Conservation (phyloP, 2,329 filamentous ascomycete species). For the Penicillium sp. region DNA sequence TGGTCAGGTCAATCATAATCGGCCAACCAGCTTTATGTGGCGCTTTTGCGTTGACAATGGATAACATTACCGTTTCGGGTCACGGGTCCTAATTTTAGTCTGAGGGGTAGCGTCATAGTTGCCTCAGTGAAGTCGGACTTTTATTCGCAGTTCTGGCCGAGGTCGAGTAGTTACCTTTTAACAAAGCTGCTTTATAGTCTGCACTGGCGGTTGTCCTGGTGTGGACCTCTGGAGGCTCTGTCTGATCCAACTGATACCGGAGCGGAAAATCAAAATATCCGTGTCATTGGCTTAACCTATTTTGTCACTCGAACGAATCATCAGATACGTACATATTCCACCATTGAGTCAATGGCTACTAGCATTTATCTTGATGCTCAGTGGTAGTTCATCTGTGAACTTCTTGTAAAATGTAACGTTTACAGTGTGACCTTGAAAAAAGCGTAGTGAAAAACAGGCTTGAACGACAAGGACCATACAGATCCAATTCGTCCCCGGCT, state of each 20-base stretch:
- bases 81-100: background rate
- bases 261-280: background rate
- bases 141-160: background rate
- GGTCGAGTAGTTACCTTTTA: background rate
- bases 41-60: background rate
- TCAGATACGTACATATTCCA: background rate
- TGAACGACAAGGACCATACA: background rate
- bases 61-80: constrained; percentile 4
- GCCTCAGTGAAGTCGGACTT: background rate
- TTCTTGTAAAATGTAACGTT: background rate
- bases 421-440: no score
- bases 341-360: background rate
- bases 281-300: background rate
- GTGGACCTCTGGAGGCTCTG: no score
- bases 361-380: background rate
- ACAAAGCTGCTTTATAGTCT: no score
- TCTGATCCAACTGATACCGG: background rate
- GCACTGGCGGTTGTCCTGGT: no score
- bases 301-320: background rate
- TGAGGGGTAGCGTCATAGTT: background rate
- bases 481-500: background rate
- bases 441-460: background rate
- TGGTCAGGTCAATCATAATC: background rate
- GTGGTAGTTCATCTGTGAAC: background rate
- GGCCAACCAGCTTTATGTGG: background rate